Evolutionary conservation across 2,329 filamentous ascomycete genomes (phyloP).

Genomic region (Paecilomyces fulvus): DNA sequence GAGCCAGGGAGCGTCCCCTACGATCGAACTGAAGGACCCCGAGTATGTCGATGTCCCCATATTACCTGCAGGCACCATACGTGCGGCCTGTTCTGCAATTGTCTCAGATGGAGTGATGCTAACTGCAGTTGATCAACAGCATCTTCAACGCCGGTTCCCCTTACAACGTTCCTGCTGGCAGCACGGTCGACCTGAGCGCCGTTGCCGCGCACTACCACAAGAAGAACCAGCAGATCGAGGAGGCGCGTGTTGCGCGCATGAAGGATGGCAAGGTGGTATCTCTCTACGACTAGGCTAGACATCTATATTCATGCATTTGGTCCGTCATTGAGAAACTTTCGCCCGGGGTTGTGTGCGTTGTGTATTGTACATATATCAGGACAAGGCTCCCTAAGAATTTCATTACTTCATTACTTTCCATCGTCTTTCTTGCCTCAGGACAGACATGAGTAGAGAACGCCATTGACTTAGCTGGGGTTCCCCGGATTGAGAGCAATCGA

Average conservation of each 20-base stretch:
- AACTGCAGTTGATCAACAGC: conserved; percentile 29
- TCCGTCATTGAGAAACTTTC: conserved; percentile 7
- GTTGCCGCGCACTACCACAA: conserved; percentile 57
- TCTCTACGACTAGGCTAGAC: conserved; percentile 33
- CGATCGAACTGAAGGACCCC: conserved; percentile 50
- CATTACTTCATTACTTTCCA: conserved; percentile 19
- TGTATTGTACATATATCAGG: conserved; percentile 20
- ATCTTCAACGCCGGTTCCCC: conserved; percentile 55
- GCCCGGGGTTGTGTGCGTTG: conserved; percentile 12
- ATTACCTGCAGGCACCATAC: background rate
- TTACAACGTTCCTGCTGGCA: conserved; percentile 56
- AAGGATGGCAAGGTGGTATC: conserved; percentile 37
- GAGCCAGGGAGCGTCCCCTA: conserved; percentile 31
- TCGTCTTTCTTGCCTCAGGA: conserved; percentile 1
- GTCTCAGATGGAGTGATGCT: background rate
- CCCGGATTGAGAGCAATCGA: background rate
- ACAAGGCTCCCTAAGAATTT: conserved; percentile 9
- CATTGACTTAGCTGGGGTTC: background rate
- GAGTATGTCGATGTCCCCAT: conserved; percentile 47
- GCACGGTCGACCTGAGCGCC: conserved; percentile 49
- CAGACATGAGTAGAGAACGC: background rate
- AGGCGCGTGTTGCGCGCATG: conserved; percentile 43
- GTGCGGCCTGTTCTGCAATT: background rate
- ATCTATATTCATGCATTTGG: conserved; percentile 7
- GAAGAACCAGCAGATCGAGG: conserved; percentile 48